These are phyloP conservation scores for Trichophyton simii DNA, from an alignment of 2,329 filamentous ascomycete genomes.

Conservation along the genomic window DNA sequence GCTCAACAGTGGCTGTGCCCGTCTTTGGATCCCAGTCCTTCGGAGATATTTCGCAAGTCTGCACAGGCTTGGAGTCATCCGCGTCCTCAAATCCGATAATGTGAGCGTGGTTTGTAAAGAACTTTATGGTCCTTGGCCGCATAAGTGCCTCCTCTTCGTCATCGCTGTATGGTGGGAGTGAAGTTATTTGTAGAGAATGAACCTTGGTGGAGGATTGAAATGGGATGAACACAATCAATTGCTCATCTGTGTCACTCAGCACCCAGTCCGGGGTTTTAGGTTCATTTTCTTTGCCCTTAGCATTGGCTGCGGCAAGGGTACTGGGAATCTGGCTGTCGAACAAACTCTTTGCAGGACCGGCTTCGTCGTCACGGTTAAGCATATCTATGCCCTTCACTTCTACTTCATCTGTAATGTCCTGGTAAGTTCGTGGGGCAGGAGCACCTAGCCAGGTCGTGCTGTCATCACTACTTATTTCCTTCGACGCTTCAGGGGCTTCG, in stretches of 20 bases:
- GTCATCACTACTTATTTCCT: conserved; percentile 30
- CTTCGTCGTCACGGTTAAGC: conserved; percentile 69
- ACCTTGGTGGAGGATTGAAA: conserved; percentile 83
- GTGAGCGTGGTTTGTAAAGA: conserved; percentile 80
- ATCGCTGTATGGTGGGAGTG: conserved; percentile 48
- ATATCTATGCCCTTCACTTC: conserved; percentile 72
- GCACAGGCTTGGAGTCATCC: conserved; percentile 69
- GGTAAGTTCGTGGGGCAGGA: conserved; percentile 64
- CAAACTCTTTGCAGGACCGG: conserved; percentile 58
- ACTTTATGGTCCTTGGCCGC: conserved; percentile 67
- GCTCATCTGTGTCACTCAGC: conserved; percentile 93
- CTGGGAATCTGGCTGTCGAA: conserved; percentile 60
- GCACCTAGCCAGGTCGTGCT: conserved; percentile 57
- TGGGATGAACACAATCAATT: conserved; percentile 83
- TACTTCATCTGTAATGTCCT: conserved; percentile 68
- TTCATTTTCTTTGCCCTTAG: conserved; percentile 40
- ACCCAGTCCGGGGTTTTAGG: conserved; percentile 63
- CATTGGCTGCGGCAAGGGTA: conserved; percentile 32
- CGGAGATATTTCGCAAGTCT: conserved; percentile 60
- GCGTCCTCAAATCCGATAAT: conserved; percentile 93
- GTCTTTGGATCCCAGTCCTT: conserved; percentile 67
- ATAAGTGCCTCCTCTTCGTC: conserved; percentile 60
- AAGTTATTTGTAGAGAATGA: conserved; percentile 78
- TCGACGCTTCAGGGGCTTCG: conserved; percentile 30
- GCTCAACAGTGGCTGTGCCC: conserved; percentile 56